Evolutionary conservation across 352 stramenopile species (phyloP).

Genomic region (Pythium rhizo-oryzae): DNA sequence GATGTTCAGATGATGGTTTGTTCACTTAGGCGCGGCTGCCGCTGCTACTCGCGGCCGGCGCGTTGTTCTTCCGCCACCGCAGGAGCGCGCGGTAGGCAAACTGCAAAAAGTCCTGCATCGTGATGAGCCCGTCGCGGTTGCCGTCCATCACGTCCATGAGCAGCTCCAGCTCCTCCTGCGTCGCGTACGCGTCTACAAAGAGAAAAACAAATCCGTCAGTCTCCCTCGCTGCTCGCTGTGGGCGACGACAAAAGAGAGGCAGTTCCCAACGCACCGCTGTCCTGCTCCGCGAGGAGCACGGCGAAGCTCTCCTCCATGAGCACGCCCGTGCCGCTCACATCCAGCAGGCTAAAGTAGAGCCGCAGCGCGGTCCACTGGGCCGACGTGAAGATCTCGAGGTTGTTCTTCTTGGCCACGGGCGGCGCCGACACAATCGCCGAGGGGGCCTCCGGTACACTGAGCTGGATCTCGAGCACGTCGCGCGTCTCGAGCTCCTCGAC

Average conservation of each 20-base stretch:
- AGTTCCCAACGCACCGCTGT: conserved; percentile 60
- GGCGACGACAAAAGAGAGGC: background rate
- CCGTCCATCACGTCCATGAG: conserved; percentile 82
- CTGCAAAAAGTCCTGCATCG: conserved; percentile 78
- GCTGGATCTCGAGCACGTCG: background rate
- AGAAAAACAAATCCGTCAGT: too few species aligned
- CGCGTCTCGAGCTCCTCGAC: background rate
- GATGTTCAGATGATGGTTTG: background rate
- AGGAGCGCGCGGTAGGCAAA: conserved; percentile 79
- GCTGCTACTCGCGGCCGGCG: conserved; percentile 5
- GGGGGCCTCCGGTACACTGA: background rate
- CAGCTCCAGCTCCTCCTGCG: conserved; percentile 77
- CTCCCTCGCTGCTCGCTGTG: background rate
- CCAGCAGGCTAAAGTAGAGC: conserved; percentile 71
- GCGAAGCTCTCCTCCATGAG: conserved; percentile 84
- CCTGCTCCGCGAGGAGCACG: conserved; percentile 77
- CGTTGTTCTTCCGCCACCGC: conserved; percentile 54
- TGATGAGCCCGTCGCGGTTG: conserved; percentile 78
- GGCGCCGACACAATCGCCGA: too few species aligned
- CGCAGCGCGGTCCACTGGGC: conserved; percentile 78
- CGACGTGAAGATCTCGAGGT: conserved; percentile 67
- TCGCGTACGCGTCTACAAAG: conserved; percentile 81
- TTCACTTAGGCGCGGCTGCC: conserved; percentile 11
- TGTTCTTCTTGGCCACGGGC: conserved; percentile 2
- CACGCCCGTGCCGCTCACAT: conserved; percentile 67